Base-by-base conservation (phyloP, 257 asterid species). In the Solanum sitiens region DNA sequence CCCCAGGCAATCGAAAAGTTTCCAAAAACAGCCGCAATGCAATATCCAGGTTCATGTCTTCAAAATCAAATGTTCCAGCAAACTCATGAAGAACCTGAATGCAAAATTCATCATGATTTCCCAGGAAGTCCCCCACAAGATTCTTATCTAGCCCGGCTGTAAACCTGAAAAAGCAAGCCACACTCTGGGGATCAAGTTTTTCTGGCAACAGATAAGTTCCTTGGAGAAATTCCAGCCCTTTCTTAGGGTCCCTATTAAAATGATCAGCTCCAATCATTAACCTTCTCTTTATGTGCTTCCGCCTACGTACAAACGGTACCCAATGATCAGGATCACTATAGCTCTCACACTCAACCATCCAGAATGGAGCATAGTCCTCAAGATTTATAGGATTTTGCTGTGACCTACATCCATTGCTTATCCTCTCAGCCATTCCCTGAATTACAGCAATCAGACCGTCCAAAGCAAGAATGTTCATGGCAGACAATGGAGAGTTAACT, bases 361-460 rank as follows among this genome's bases (percentile, higher is more conserved):
- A 96, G 87, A 96, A 96, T 25, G 99, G 99, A 50, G 92, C 91
- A 91, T 95, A 95, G 91, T 94, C 98, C 88, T 90, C 94, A 77
- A 97, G 97, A 87, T 90, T 89, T 50, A 93, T 92, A n/a, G 92
- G 93, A 88, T 87, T 84, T 89, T 70, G 90, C 75, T 95, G 98
- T 76, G 96, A 91, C 83, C 90, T 91, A 90, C 91, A 93, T 85
- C 97, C 98, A 87, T 95, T 95, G 89, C 96, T 93, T 89, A 95
- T 92, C 91, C 98, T 95, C 96, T 97, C 98, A 86, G 98, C 98
- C 99, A 97, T 97, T 90, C 98, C 99, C 92, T 97, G 99, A 90
- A 95, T 95, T 85, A 95, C 98, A 79, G 98, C 98, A 88, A 97
- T 97, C 89, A 97, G 93, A 84, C 98, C 99, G 89, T 97, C 98